Percentiles rank a stretch among this genome's conserved stretches.
Conservation (phyloP, 176 grass and related monocot genomes). For the Musa itinerans region DNA sequence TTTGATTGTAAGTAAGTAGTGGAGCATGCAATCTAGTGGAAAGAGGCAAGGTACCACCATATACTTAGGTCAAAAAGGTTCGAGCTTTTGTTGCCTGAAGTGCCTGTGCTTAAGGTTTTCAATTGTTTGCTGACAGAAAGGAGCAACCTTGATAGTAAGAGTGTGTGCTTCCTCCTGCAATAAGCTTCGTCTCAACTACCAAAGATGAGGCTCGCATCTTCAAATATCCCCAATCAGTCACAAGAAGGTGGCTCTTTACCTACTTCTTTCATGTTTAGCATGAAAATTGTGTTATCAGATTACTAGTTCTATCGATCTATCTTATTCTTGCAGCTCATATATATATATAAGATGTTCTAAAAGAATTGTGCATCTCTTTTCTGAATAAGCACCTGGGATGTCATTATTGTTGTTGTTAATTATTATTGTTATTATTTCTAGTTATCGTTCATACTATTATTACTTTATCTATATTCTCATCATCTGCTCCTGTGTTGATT, state of each 20-base stretch:
- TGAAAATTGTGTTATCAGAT: not conserved
- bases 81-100: not conserved
- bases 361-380: not conserved
- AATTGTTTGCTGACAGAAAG: not conserved
- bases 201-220: slow-evolving; percentile 1
- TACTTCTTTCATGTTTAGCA: not conserved
- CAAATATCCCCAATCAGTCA: not conserved
- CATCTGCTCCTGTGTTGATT: not conserved
- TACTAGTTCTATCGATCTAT: not conserved
- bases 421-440: too few species aligned
- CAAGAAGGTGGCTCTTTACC: slow-evolving; percentile 4
- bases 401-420: too few species aligned
- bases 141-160: not conserved
- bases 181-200: not conserved
- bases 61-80: not conserved
- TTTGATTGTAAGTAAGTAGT: not conserved
- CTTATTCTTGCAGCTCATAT: not conserved
- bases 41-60: not conserved
- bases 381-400: not conserved
- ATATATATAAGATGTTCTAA: not conserved
- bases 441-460: too few species aligned
- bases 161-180: not conserved
- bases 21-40: not conserved
- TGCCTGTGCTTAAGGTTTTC: not conserved
- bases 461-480: not conserved